Percentiles rank a stretch among this genome's conserved stretches.
These are phyloP conservation scores for Retiboletus fuscus DNA, from an alignment of 1,284 basidiomycete genomes.

Conservation along the genomic window DNA sequence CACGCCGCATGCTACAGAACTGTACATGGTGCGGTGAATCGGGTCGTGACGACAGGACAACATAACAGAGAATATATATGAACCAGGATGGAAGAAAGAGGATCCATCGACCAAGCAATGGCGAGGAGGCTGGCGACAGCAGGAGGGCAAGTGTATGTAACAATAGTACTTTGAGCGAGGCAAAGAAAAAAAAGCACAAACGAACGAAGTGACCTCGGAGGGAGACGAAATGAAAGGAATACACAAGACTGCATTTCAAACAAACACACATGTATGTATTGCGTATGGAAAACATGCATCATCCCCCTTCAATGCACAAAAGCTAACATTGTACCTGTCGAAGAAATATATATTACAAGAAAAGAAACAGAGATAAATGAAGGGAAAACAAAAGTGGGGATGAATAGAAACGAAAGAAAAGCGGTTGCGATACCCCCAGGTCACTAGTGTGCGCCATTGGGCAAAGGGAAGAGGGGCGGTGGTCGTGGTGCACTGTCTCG, in stretches of 20 bases:
- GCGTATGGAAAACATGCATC: conserved; percentile 38
- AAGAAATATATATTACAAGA: conserved; percentile 51
- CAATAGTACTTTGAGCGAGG: conserved; percentile 6
- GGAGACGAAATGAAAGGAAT: conserved; percentile 12
- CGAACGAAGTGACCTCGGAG: background rate
- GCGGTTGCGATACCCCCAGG: conserved; percentile 8
- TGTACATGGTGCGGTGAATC: conserved; percentile 18
- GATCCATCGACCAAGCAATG: conserved; percentile 17
- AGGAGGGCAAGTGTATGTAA: conserved; percentile 6
- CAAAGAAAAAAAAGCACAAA: background rate
- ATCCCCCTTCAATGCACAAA: conserved; percentile 39
- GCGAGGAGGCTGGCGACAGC: background rate
- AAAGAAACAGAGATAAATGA: conserved; percentile 47
- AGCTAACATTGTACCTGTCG: conserved; percentile 39
- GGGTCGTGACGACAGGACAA: background rate
- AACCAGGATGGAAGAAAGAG: background rate
- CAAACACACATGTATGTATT: conserved; percentile 35
- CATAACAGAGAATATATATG: conserved; percentile 15
- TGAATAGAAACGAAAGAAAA: conserved; percentile 15
- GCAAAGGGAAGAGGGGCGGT: conserved; percentile 42
- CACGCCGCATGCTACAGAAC: conserved; percentile 34
- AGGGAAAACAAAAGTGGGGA: conserved; percentile 28
- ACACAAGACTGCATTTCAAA: conserved; percentile 35
- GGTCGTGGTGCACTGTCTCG: conserved; percentile 56
- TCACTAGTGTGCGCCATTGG: conserved; percentile 40